These are phyloP conservation scores for Acanthamoeba sp. DNA, from an alignment of 208 protist species.

Conservation along the genomic window DNA sequence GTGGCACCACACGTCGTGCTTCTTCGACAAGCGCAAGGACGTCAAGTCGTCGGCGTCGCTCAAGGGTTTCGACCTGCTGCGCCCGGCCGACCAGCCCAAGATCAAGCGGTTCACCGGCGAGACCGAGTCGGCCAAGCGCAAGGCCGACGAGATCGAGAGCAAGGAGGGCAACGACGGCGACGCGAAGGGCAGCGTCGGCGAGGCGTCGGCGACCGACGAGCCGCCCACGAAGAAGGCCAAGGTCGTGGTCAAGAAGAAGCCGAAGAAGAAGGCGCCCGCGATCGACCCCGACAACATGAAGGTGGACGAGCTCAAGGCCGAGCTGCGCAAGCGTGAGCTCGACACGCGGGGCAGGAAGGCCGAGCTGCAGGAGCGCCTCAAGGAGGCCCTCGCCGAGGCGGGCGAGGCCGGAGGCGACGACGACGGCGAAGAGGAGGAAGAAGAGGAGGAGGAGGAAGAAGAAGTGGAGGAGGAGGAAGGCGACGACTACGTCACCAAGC, in stretches of 20 bases:
- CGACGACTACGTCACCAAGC: slow-evolving; percentile 48
- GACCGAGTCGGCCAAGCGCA: neutral
- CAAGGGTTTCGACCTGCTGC: slow-evolving; percentile 60
- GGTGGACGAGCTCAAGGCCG: neutral
- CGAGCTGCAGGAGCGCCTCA: slow-evolving; percentile 8
- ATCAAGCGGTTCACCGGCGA: slow-evolving; percentile 54
- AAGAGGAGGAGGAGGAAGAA: slow-evolving; percentile 29
- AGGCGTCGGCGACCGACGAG: neutral
- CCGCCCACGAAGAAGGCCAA: slow-evolving; percentile 21
- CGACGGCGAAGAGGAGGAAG: neutral
- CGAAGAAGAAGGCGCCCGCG: neutral
- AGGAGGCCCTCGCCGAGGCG: neutral
- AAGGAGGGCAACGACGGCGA: neutral
- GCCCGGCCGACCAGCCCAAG: slow-evolving; percentile 66
- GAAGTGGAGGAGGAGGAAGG: slow-evolving; percentile 24
- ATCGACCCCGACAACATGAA: slow-evolving; percentile 19
- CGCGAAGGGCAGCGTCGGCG: neutral
- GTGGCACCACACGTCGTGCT: slow-evolving; percentile 65
- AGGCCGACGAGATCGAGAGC: slow-evolving; percentile 12
- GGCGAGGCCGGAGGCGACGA: slow-evolving; percentile 11
- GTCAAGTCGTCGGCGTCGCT: slow-evolving; percentile 9
- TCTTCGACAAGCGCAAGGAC: slow-evolving; percentile 68
- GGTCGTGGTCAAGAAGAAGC: slow-evolving; percentile 2
- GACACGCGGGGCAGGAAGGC: slow-evolving; percentile 28
- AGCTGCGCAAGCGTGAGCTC: slow-evolving; percentile 36